A percentile compares a stretch with the other conserved stretches of the same genome.
Evolutionary conservation across 2,329 filamentous ascomycete genomes (phyloP).

Genomic region (Botryotinia calthae): DNA sequence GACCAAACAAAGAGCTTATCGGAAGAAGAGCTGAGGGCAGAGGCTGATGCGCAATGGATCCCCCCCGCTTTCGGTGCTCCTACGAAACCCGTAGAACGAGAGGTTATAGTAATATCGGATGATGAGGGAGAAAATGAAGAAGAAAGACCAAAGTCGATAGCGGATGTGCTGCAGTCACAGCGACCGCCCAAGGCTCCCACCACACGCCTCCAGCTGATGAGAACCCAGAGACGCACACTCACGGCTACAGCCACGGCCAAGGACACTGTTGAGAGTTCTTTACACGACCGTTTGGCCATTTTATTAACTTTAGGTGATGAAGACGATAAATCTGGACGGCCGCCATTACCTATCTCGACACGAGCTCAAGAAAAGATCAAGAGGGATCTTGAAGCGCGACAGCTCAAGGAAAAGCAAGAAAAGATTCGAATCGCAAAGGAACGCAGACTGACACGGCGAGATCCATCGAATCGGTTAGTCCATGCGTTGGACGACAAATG

Average conservation of each 20-base stretch:
- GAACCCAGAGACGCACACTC: neutral
- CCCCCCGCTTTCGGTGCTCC: slow-evolving; percentile 26
- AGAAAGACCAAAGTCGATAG: slow-evolving; percentile 2
- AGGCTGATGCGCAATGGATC: slow-evolving; percentile 28
- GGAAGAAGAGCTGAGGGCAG: slow-evolving; percentile 24
- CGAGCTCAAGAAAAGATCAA: slow-evolving; percentile 10
- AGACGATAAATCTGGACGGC: neutral
- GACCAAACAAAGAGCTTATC: slow-evolving; percentile 23
- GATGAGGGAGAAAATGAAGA: slow-evolving; percentile 12
- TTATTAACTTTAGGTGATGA: slow-evolving; percentile 14
- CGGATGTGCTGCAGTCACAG: neutral
- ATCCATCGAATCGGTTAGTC: slow-evolving; percentile 30
- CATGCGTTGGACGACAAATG: slow-evolving; percentile 41
- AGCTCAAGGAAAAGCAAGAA: slow-evolving; percentile 25
- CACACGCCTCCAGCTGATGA: neutral
- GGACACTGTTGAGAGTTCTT: neutral
- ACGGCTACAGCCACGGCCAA: neutral
- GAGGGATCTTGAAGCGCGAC: slow-evolving; percentile 8
- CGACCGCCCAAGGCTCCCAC: neutral
- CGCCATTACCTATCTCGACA: slow-evolving; percentile 7
- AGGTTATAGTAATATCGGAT: slow-evolving; percentile 13
- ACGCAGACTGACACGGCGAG: slow-evolving; percentile 30
- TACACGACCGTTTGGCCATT: slow-evolving; percentile 2
- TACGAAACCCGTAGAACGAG: neutral
- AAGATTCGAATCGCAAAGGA: slow-evolving; percentile 29